Conservation (phyloP, 192 early-diverging fungal genomes). For the Coemansia umbellata region DNA sequence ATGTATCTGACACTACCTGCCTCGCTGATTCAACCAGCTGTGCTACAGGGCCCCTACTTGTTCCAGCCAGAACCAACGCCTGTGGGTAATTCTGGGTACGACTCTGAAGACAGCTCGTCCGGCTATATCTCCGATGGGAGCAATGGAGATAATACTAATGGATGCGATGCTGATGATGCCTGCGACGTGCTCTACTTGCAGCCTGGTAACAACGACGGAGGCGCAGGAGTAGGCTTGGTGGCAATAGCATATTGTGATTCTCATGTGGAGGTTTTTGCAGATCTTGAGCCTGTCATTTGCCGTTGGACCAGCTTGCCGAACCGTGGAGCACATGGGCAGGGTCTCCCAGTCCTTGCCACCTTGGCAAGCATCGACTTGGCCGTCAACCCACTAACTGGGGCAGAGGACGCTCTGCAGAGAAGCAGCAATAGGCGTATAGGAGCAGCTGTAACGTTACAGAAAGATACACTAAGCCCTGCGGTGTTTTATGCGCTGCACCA, state of each 20-base stretch:
- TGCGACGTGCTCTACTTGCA: conserved; percentile 39
- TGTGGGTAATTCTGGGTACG: conserved; percentile 1
- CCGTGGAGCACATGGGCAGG: conserved; percentile 3
- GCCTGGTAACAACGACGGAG: conserved; percentile 21
- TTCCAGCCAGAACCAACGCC: conserved; percentile 48
- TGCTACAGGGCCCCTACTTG: conserved; percentile 47
- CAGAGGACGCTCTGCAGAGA: background rate
- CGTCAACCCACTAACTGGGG: conserved; percentile 17
- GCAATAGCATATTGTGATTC: conserved; percentile 60
- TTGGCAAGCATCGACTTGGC: conserved; percentile 55
- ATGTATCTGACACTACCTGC: conserved; percentile 26
- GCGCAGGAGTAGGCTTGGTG: conserved; percentile 49
- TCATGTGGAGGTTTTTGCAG: conserved; percentile 60
- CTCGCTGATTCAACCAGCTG: conserved; percentile 9
- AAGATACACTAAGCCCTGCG: conserved; percentile 58
- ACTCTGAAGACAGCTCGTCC: conserved; percentile 15
- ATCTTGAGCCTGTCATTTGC: conserved; percentile 54
- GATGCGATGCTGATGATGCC: conserved; percentile 37
- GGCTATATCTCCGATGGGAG: conserved; percentile 2
- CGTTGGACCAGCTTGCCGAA: conserved; percentile 23
- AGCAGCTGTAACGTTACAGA: conserved; percentile 50
- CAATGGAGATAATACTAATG: background rate
- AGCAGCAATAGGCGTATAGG: conserved; percentile 5
- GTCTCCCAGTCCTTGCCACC: conserved; percentile 53
- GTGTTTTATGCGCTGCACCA: conserved; percentile 68